Evolutionary conservation across 176 grass and related monocot species (phyloP).

Genomic region (Eleusine coracana): DNA sequence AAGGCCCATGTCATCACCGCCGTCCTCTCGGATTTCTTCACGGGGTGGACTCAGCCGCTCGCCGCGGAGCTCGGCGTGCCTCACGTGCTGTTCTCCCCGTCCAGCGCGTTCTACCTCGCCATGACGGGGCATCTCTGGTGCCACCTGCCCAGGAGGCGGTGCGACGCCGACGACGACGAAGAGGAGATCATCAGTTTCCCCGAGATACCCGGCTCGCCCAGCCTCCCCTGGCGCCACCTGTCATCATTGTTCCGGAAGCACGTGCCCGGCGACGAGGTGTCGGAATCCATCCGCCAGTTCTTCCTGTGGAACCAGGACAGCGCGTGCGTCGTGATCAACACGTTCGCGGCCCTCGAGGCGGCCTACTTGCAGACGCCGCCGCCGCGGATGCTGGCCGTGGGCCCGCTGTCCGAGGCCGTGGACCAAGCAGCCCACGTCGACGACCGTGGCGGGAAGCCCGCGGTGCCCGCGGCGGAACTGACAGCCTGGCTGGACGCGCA

Average conservation of each 20-base stretch:
- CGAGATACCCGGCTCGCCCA: slow-evolving; percentile 33
- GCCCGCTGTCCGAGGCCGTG: slow-evolving; percentile 36
- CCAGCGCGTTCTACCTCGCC: slow-evolving; percentile 35
- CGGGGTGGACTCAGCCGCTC: slow-evolving; percentile 64
- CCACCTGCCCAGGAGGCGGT: not conserved
- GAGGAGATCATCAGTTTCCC: slow-evolving; percentile 42
- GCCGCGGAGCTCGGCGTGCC: slow-evolving; percentile 53
- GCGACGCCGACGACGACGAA: not conserved
- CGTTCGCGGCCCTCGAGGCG: slow-evolving; percentile 49
- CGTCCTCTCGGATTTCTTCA: slow-evolving; percentile 68
- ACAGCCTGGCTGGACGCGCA: slow-evolving; percentile 58
- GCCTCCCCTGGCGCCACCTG: slow-evolving; percentile 48
- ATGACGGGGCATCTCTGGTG: slow-evolving; percentile 39
- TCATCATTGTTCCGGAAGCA: slow-evolving; percentile 45
- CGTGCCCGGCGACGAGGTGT: slow-evolving; percentile 49
- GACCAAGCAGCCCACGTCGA: no score
- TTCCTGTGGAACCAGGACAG: slow-evolving; percentile 64
- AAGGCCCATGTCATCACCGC: slow-evolving; percentile 27
- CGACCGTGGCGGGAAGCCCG: slow-evolving; percentile 30
- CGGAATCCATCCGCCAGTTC: slow-evolving; percentile 47
- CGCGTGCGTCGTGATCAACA: slow-evolving; percentile 52
- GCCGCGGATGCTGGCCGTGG: slow-evolving; percentile 55
- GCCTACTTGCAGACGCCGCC: slow-evolving; percentile 42
- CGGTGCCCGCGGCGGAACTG: not conserved
- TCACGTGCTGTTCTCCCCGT: slow-evolving; percentile 58